Evolutionary conservation across 1,284 basidiomycete genomes (phyloP).

Genomic region (Afroboletus lepidellus): DNA sequence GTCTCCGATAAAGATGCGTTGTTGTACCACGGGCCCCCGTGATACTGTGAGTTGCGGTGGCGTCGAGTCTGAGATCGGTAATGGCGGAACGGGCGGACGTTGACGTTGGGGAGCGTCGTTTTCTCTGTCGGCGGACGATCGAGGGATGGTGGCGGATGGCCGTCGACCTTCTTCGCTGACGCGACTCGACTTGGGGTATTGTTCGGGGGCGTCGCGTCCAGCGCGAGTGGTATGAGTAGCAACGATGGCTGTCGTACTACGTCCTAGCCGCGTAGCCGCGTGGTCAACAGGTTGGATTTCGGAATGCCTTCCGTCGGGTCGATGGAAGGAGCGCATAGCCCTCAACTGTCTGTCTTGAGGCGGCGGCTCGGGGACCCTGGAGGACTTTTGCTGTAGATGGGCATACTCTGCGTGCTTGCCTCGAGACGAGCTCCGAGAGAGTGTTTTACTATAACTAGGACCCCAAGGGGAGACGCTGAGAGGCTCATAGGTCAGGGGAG

Average conservation of each 20-base stretch:
- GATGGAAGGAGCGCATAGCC: conserved; percentile 60
- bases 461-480: conserved; percentile 9
- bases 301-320: conserved; percentile 32
- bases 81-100: conserved; percentile 38
- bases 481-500: conserved; percentile 9
- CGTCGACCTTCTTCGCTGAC: conserved; percentile 30
- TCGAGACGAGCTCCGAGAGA: conserved; percentile 24
- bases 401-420: conserved; percentile 24
- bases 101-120: conserved; percentile 25
- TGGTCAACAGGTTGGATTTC: conserved; percentile 36
- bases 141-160: conserved; percentile 20
- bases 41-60: conserved; percentile 16
- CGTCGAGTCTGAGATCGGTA: conserved; percentile 35
- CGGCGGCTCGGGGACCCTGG: conserved; percentile 26
- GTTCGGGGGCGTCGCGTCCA: conserved; percentile 20
- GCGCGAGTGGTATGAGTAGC: conserved; percentile 15
- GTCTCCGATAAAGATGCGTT: conserved; percentile 71
- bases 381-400: conserved; percentile 19
- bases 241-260: conserved; percentile 27
- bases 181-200: conserved; percentile 20
- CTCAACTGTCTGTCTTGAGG: conserved; percentile 39
- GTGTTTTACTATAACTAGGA: conserved; percentile 11
- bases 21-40: conserved; percentile 45
- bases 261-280: conserved; percentile 34
- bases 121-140: conserved; percentile 27